Conservation (phyloP, 176 grass and related monocot species). For the Dactylis glomerata region DNA sequence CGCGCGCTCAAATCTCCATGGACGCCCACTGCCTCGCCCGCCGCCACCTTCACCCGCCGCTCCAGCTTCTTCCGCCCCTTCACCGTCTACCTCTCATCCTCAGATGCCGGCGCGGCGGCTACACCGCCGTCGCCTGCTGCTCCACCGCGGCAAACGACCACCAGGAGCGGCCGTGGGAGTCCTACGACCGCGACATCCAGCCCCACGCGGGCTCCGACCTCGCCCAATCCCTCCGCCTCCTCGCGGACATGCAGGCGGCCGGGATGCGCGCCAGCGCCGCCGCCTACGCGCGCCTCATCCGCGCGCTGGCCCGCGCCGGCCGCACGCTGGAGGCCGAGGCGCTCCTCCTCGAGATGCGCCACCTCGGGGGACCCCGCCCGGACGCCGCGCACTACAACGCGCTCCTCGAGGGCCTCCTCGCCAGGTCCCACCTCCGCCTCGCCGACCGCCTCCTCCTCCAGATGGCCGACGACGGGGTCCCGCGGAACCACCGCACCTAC, state of each 20-base stretch:
- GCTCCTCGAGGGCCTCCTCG: constrained; percentile 64
- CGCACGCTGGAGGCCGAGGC: constrained; percentile 73
- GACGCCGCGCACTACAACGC: constrained; percentile 58
- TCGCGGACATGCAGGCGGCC: constrained; percentile 58
- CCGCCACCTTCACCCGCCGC: constrained; percentile 9
- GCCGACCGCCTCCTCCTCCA: constrained; percentile 71
- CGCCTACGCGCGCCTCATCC: constrained; percentile 68
- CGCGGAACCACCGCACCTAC: constrained; percentile 55
- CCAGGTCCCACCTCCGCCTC: constrained; percentile 51
- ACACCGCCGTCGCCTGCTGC: background rate
- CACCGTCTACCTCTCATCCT: no score
- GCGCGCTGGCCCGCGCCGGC: constrained; percentile 44
- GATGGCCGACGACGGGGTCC: constrained; percentile 74
- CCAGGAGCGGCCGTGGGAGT: constrained; percentile 73
- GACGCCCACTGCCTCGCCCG: background rate
- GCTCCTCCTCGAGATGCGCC: constrained; percentile 72
- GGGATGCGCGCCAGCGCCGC: constrained; percentile 47
- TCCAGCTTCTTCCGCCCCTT: background rate
- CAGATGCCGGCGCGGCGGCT: background rate
- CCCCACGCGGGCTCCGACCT: constrained; percentile 25
- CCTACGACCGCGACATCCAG: constrained; percentile 58
- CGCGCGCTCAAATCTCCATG: background rate
- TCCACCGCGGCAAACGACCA: background rate
- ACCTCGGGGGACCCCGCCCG: constrained; percentile 35
- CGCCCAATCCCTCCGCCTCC: constrained; percentile 40